A percentile compares a stretch with the other conserved stretches of the same genome.
phyloP scores from a whole-genome alignment of 228 moss, liverwort and hornwort species.

The Sphagnum magellanicum region DNA sequence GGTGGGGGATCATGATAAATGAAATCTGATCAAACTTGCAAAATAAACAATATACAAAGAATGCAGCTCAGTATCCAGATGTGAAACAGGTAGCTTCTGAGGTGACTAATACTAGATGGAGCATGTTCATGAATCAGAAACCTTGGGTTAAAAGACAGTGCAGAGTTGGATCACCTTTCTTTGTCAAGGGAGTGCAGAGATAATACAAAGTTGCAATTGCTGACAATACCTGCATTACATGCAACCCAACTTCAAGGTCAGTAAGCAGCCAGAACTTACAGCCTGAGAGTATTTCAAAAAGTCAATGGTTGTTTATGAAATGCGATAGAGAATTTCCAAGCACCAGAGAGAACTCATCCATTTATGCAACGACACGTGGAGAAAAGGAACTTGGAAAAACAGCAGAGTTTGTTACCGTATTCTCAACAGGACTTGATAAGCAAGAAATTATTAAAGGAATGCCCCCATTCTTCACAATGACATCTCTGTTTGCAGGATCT shows the following conservation, averaged over 20 bases:
- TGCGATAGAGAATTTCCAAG: background rate
- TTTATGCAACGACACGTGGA: background rate
- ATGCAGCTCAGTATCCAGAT: too few relatives aligned
- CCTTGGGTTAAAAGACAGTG: background rate
- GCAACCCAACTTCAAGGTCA: conserved; percentile 2
- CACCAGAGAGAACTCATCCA: background rate
- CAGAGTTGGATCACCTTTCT: conserved; percentile 38
- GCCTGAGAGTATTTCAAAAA: too few relatives aligned
- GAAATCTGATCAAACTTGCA: background rate
- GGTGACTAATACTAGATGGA: background rate
- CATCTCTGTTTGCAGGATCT: conserved; percentile 70
- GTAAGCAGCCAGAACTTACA: too few relatives aligned
- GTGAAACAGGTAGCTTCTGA: background rate
- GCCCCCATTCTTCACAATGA: conserved; percentile 70
- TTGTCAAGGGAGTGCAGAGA: conserved; percentile 62
- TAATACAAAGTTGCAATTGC: conserved; percentile 81
- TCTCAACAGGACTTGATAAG: conserved; percentile 81
- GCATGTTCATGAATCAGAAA: background rate
- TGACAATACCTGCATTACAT: conserved; percentile 56
- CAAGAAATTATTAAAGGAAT: conserved; percentile 76
- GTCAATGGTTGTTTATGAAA: background rate
- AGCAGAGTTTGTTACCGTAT: conserved; percentile 38
- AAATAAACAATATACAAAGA: too few relatives aligned
- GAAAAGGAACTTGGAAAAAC: background rate
- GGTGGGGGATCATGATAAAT: background rate